phyloP scores from a whole-genome alignment of 2,329 filamentous ascomycete species.

The Gremmenia infestans region DNA sequence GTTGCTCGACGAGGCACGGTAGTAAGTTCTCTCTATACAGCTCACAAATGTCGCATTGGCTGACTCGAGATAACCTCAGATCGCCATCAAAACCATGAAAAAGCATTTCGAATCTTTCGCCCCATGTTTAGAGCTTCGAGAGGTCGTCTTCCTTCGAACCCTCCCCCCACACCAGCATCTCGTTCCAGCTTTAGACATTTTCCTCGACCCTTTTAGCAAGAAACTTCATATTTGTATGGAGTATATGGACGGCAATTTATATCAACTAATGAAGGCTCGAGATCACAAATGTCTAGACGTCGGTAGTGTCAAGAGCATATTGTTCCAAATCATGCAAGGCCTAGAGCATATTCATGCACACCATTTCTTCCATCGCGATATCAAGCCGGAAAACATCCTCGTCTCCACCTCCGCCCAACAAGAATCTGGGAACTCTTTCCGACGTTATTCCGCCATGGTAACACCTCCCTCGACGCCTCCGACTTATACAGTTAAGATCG shows the following conservation, averaged over 20 bases:
- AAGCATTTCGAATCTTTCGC: conserved; percentile 94
- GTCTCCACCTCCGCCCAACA: conserved; percentile 79
- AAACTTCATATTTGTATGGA: conserved; percentile 99
- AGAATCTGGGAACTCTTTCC: conserved; percentile 79
- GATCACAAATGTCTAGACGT: conserved; percentile 93
- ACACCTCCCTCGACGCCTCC: conserved; percentile 94
- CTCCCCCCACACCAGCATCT: conserved; percentile 84
- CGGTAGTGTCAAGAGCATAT: conserved; percentile 90
- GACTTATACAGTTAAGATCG: conserved; percentile 94
- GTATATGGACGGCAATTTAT: conserved; percentile 99
- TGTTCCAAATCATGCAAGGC: conserved; percentile 94
- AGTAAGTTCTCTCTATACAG: conserved; percentile 52
- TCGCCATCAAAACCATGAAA: conserved; percentile 99
- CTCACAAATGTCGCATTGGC: conserved; percentile 3
- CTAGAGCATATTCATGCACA: conserved; percentile 97
- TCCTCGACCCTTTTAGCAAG: conserved; percentile 91
- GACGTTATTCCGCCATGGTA: conserved; percentile 86
- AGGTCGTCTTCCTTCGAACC: conserved; percentile 93
- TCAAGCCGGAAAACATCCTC: conserved; percentile 98
- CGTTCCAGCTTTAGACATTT: conserved; percentile 97
- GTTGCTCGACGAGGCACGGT: conserved; percentile 87
- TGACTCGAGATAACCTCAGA: conserved; percentile 46
- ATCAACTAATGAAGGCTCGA: conserved; percentile 97
- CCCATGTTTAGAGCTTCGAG: conserved; percentile 86
- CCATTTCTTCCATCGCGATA: conserved; percentile 97